Evolutionary conservation across 2,329 filamentous ascomycete genomes (phyloP), one percentile per base, ranked within the genome.

Genomic region (Laburnicola sp.): DNA sequence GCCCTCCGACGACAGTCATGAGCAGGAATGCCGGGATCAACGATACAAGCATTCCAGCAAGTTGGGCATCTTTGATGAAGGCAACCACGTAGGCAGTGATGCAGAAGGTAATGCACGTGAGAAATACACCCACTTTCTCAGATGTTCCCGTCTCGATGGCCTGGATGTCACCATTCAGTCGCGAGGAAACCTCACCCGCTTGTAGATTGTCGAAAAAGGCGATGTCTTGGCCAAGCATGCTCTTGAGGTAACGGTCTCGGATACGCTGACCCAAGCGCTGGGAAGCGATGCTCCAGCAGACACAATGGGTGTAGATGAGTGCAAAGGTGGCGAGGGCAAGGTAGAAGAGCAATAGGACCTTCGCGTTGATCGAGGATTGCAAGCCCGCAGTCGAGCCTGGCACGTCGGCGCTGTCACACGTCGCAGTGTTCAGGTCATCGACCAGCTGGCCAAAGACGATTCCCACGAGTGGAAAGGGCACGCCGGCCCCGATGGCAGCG

Each of bases 41-140:
- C 0, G 82, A 85, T 7, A 86, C 66, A 28, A 89, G 75, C 70
- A 88, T 87, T 3, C 77, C 84, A 0, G 86, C 84, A 6, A 89
- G 76, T 42, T 77, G 77, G 11, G 80, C 75, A 58, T 87, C 78
- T 60, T 86, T 84, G 65, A 84, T 81, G 56, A 89, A 89, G 1
- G 85, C 84, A 11, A 89, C 81, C 3, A 85, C 75, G 54, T 86
- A 88, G 2, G 85, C 82, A 0, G 86, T 84, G 46, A 87, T 65
- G 63, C 88, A 88, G 68, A 87, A 89, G 2, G 83, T 83, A 7
- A 82, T 68, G 44, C 80, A 84, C 23, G 80, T 78, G 3, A 89
- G 76, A 57, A 82, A 80, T 30, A 87, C 81, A 45, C 86, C 86
- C 11, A 87, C 85, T 66, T 89, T 89, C 69, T 89, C 86, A 1